Evolutionary conservation across 2,329 filamentous ascomycete genomes (phyloP).

Genomic region (Colletotrichum endophyticum): DNA sequence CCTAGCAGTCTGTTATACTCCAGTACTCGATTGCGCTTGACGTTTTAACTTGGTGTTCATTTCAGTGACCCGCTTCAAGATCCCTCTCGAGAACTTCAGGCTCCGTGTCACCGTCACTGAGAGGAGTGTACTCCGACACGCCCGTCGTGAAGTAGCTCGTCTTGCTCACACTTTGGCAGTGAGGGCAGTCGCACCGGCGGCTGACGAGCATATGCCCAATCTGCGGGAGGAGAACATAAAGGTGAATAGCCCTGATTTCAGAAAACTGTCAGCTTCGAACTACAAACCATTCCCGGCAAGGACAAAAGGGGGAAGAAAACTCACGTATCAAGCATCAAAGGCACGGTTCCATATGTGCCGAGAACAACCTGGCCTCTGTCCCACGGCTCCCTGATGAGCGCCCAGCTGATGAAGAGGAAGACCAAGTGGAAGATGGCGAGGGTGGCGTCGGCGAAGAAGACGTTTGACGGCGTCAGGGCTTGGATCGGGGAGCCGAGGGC

Average conservation of each 20-base stretch:
- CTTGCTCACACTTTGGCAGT: slow-evolving; percentile 3
- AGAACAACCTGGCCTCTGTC: slow-evolving; percentile 7
- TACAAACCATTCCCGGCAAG: accelerated
- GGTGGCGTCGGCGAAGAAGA: slow-evolving; percentile 18
- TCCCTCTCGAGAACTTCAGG: neutral
- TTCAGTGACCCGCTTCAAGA: neutral
- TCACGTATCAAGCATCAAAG: slow-evolving; percentile 24
- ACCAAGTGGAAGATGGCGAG: slow-evolving; percentile 11
- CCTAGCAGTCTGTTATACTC: neutral
- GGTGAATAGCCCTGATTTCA: neutral
- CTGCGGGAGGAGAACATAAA: slow-evolving; percentile 34
- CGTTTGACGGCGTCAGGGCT: slow-evolving; percentile 13
- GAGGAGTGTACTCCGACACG: slow-evolving; percentile 10
- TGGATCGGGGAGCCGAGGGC: slow-evolving; percentile 23
- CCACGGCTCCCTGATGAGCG: neutral
- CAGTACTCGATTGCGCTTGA: too few species aligned
- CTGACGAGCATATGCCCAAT: neutral
- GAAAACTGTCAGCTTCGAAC: neutral
- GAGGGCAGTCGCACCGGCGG: slow-evolving; percentile 2
- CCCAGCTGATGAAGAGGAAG: slow-evolving; percentile 23
- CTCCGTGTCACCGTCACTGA: neutral
- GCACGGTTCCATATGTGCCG: slow-evolving; percentile 23
- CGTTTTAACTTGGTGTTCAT: accelerated
- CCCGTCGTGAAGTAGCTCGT: neutral
- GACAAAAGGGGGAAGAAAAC: neutral